These are phyloP conservation scores for Cephalotrichum gorgonifer DNA, from an alignment of 2,329 filamentous ascomycete species.

Conservation along the genomic window DNA sequence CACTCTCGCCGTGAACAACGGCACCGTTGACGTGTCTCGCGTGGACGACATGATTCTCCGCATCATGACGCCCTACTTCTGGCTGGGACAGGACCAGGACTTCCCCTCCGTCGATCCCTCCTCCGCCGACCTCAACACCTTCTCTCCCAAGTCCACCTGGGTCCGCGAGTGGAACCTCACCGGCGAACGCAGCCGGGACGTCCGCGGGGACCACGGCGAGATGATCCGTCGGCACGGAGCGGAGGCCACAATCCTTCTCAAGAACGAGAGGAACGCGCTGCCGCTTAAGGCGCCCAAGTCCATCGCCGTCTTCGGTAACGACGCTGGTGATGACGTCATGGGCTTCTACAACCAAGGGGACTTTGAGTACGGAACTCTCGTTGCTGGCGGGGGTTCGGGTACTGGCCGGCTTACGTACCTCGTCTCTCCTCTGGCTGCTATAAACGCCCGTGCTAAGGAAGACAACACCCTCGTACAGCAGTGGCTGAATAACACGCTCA, in stretches of 20 bases:
- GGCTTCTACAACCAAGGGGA: too few species aligned
- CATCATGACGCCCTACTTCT: constrained; percentile 44
- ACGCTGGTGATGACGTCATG: constrained; percentile 11
- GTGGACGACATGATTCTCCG: constrained; percentile 15
- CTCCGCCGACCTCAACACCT: constrained; percentile 64
- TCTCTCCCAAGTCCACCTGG: constrained; percentile 55
- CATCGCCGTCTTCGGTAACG: constrained; percentile 40
- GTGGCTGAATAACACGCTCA: constrained; percentile 56
- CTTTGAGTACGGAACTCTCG: not conserved
- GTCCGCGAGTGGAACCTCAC: constrained; percentile 49
- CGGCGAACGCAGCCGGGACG: constrained; percentile 38
- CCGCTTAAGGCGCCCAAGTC: constrained; percentile 48
- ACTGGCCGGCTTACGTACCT: too few species aligned
- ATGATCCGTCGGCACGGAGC: constrained; percentile 16
- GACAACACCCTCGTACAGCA: constrained; percentile 33
- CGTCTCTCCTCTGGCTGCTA: too few species aligned
- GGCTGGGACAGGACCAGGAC: constrained; percentile 38
- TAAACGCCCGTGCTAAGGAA: too few species aligned
- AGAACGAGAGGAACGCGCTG: constrained; percentile 54
- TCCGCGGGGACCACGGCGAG: constrained; percentile 34
- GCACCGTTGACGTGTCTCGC: constrained; percentile 54
- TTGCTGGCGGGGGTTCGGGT: not conserved
- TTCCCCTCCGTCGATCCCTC: constrained; percentile 42
- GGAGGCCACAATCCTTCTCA: constrained; percentile 45
- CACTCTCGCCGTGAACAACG: constrained; percentile 65